A percentile compares a stretch with the other conserved stretches of the same genome.
These are phyloP conservation scores for Aschersonia sp. DNA, from an alignment of 2,329 filamentous ascomycete genomes.

Conservation along the genomic window DNA sequence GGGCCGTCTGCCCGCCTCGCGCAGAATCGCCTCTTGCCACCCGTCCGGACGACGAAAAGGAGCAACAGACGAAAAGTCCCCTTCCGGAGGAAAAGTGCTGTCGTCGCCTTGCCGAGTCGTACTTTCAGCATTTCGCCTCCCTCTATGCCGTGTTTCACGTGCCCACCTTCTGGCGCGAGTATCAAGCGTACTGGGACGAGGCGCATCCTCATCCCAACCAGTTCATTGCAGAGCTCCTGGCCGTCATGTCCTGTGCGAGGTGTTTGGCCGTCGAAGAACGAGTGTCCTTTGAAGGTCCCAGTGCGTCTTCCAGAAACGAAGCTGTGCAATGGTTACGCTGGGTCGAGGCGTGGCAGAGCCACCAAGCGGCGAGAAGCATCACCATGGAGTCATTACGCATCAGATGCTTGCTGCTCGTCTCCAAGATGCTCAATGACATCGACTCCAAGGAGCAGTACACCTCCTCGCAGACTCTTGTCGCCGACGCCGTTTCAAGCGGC, in stretches of 20 bases:
- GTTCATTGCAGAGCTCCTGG: not conserved
- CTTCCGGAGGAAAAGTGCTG: not conserved
- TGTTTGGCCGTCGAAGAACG: not conserved
- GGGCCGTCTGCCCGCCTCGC: not conserved
- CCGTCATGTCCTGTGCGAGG: not conserved
- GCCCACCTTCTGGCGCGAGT: not conserved
- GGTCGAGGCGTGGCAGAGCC: not conserved
- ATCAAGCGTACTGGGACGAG: not conserved
- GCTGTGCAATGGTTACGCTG: not conserved
- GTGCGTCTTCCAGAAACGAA: not conserved
- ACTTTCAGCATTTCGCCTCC: not conserved
- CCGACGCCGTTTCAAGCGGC: not conserved
- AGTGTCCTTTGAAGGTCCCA: not conserved
- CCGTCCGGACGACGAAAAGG: not conserved
- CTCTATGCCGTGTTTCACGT: not conserved
- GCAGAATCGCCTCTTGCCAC: not conserved
- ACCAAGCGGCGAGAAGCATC: not conserved
- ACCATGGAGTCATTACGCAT: not conserved
- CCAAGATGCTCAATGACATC: not conserved
- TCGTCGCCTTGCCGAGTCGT: not conserved
- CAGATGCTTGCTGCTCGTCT: not conserved
- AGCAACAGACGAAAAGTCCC: not conserved
- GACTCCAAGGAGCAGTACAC: not conserved
- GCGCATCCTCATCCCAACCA: not conserved
- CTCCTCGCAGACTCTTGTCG: not conserved